These are phyloP conservation scores for Hypoxylon intermedium DNA, from an alignment of 495 filamentous ascomycete genomes.

Conservation along the genomic window DNA sequence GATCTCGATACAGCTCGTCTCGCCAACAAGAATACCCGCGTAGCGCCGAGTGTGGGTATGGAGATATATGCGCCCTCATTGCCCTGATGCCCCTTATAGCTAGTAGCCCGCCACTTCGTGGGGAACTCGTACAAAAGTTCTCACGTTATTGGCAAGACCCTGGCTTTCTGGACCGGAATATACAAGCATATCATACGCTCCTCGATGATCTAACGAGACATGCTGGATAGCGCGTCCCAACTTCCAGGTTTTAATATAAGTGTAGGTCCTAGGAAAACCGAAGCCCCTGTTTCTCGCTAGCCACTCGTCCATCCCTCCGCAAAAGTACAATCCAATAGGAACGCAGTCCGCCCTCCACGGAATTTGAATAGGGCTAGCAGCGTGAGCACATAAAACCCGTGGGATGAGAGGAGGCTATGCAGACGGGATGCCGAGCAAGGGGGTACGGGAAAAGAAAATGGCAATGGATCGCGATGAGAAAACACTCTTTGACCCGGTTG, in stretches of 20 bases:
- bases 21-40: slow-evolving; percentile 1
- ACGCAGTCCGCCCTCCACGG: slow-evolving; percentile 10
- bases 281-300: slow-evolving; percentile 19
- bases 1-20: slow-evolving; percentile 9
- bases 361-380: slow-evolving; percentile 25
- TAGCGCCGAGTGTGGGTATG: slow-evolving; percentile 14
- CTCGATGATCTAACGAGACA: not conserved
- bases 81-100: slow-evolving; percentile 1
- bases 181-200: not conserved
- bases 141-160: not conserved
- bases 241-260: not conserved
- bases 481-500: not conserved
- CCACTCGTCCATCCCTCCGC: slow-evolving; percentile 11
- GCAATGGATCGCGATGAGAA: not conserved
- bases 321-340: slow-evolving; percentile 29
- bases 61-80: not conserved
- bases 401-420: too few species aligned
- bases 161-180: not conserved
- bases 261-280: not conserved
- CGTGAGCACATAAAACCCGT: too few species aligned
- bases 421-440: too few species aligned
- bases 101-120: not conserved
- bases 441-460: slow-evolving; percentile 5
- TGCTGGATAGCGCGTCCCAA: not conserved
- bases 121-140: slow-evolving; percentile 8